Base-by-base conservation (phyloP, 495 filamentous ascomycete species). In the Hypomontagnella monticulosa region DNA sequence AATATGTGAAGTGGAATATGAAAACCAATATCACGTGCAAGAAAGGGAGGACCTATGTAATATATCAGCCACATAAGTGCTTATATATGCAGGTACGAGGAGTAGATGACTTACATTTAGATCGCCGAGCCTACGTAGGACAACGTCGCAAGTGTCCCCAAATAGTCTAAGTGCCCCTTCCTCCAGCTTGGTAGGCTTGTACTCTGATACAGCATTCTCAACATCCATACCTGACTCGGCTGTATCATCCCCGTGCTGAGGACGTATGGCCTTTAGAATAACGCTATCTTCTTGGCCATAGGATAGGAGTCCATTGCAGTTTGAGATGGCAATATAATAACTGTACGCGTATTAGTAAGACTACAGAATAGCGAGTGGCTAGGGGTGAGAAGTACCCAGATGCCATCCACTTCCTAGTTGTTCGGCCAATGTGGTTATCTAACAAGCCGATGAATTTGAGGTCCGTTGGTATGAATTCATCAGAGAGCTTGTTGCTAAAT, bases 11-110 rank as follows among this genome's bases (percentile, higher is more conserved):
- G 59, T 88, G 82, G 73, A 81, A 85, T 7, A 92, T 71, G 71
- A 96, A 94, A 2, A 85, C 85, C 14, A 97, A 77, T 23, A 85
- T 84, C 4, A 88, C 80, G 60, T 96, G 91, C 0, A 89, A 66
- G 59, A 87, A 86, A 1, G 91, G 85, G 14, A 92, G 80, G 11
- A 89, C 78, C 66, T 69, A 43, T n/a, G 20, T 6, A 8, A 34
- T 16, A 10, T 12, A 6, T 68, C 6, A 68, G 59, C 18, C 47
- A 15, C 7, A 15, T 12, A 32, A n/a, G 23, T 27, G 23, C n/a
- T 33, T 48, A 33, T 14, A 50, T 36, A 9, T 12, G n/a, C 5
- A 10, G 19, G 34, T 14, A 6, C 16, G 6, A 7, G 9, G 40
- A 14, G n/a, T 4, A n/a, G 1, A 11, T 19, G 19, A 63, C 66